Conservation (phyloP, 2,329 filamentous ascomycete species). For the Aspergillus tubingensis region DNA sequence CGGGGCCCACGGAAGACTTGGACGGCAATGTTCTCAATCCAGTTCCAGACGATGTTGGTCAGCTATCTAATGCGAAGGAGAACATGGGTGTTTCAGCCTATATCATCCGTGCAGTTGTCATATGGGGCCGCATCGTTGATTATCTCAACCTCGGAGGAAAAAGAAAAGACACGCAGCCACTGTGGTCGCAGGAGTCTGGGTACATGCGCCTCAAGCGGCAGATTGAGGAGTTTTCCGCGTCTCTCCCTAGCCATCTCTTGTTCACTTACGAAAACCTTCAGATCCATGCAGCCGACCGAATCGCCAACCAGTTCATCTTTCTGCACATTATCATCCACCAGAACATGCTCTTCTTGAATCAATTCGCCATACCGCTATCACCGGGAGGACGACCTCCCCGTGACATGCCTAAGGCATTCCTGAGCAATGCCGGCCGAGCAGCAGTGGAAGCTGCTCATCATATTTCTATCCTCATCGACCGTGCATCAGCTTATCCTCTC, state of each 20-base stretch:
- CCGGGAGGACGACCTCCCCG: slow-evolving; percentile 65
- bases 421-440: slow-evolving; percentile 71
- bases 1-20: slow-evolving; percentile 80
- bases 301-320: slow-evolving; percentile 89
- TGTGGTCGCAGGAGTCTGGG: slow-evolving; percentile 80
- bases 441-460: slow-evolving; percentile 82
- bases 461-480: slow-evolving; percentile 80
- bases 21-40: slow-evolving; percentile 69
- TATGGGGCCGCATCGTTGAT: slow-evolving; percentile 87
- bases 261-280: slow-evolving; percentile 83
- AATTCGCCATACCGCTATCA: slow-evolving; percentile 74
- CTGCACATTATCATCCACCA: slow-evolving; percentile 89
- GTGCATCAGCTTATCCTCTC: slow-evolving; percentile 76
- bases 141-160: slow-evolving; percentile 90
- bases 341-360: slow-evolving; percentile 84
- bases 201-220: slow-evolving; percentile 71
- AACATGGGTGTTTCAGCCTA: slow-evolving; percentile 97
- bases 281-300: slow-evolving; percentile 78
- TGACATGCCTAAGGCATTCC: slow-evolving; percentile 75
- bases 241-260: slow-evolving; percentile 69
- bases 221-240: slow-evolving; percentile 67
- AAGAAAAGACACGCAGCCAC: slow-evolving; percentile 71
- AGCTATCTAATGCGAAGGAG: slow-evolving; percentile 66
- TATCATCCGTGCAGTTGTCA: slow-evolving; percentile 77
- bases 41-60: slow-evolving; percentile 63